Base-by-base conservation (phyloP, 306 rosid genomes). In the Herpetospermum pedunculosum region DNA sequence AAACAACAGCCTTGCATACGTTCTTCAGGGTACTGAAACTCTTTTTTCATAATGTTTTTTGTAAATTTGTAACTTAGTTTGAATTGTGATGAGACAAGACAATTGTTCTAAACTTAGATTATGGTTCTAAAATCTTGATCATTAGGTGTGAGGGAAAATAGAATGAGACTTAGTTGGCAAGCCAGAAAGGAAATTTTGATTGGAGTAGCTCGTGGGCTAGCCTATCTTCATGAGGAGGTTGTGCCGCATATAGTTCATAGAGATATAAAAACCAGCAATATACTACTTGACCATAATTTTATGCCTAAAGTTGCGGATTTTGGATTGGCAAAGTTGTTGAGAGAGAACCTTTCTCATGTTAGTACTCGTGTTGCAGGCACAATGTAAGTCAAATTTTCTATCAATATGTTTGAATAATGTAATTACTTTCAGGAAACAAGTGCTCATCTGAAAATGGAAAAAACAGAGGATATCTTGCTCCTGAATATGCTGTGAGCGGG, bases 351-450 rank as follows among this genome's bases (percentile, higher is more conserved):
- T n/a, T 86, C 99, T 70, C 79, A 91, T 81, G 75, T 94, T 32
- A 89, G 97, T 74, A 94, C 97, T 38, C 87, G 83, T 64, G 99
- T 94, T 76, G 99, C 97, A 0, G 99, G 99, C 70, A 94, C 99
- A 89, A 72, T 94, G 99, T 94, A 74, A 88, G 97, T 86, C 53
- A 48, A 1, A 28, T 8, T 62, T 83, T 41, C 57, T 68, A 9
- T 16, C 67, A 13, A 29, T 52, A 12, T 52, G 21, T 74, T 53
- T 83, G 50, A 26, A 43, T 19, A 67, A 67, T 12, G 0, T 73
- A 38, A 54, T 26, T 77, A 14, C 54, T 68, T 44, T 40, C 23
- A 58, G 49, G 18, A 73, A 65, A 72, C 70, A 25, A 23, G 16
- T 83, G 77, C 84, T 86, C 35, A 65, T 21, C 78, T 76, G 16